Conservation (phyloP, 108 stramenopile species). For the Fistulifera pelliculosa region DNA sequence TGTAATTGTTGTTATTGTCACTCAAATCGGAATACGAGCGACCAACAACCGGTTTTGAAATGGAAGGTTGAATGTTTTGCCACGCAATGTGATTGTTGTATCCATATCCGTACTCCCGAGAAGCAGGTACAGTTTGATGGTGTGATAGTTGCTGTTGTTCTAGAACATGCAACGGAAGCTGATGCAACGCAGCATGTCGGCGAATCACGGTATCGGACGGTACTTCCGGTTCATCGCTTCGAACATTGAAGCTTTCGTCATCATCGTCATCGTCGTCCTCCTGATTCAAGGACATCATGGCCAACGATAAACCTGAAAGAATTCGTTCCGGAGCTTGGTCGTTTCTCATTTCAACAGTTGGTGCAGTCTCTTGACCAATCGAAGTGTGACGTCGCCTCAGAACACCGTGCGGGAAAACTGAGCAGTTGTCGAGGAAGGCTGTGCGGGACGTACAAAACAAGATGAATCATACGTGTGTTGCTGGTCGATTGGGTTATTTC, state of each 20-base stretch:
- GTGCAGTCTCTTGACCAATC: neutral
- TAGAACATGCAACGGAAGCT: constrained; percentile 28
- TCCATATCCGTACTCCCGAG: constrained; percentile 39
- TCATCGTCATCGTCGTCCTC: constrained; percentile 12
- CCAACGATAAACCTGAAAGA: constrained; percentile 28
- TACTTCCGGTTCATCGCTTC: neutral
- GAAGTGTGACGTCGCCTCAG: constrained; percentile 10
- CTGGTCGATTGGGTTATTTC: neutral
- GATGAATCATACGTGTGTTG: constrained; percentile 7
- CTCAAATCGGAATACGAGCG: neutral
- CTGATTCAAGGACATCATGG: constrained; percentile 19
- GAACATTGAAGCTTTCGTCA: constrained; percentile 2
- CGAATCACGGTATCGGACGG: constrained; percentile 12
- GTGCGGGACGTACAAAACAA: neutral
- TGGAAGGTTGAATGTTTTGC: constrained; percentile 5
- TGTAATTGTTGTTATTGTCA: neutral
- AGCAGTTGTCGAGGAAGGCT: neutral
- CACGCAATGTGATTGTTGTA: constrained; percentile 33
- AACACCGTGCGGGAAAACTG: neutral
- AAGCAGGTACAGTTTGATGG: neutral
- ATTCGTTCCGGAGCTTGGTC: constrained; percentile 4
- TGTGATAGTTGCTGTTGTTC: constrained; percentile 7
- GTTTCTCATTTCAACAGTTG: no score
- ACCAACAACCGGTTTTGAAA: neutral
- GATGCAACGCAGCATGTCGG: constrained; percentile 37